Evolutionary conservation across 257 asterid genomes (phyloP).

Genomic region (Salvia rosmarinus): DNA sequence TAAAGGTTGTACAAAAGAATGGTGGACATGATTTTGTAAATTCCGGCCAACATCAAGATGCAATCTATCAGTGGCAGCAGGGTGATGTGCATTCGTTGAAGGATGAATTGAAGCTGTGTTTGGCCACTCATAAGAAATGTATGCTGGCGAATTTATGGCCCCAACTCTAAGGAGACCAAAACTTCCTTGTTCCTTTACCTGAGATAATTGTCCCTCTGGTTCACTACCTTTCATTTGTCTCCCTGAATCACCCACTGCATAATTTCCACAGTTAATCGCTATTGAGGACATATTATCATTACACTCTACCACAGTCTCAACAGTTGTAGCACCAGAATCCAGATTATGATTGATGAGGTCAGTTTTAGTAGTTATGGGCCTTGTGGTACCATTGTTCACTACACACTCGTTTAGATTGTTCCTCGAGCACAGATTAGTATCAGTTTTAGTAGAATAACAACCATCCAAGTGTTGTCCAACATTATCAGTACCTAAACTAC

Average conservation of each 20-base stretch:
- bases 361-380: constrained; percentile 34
- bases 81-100: constrained; percentile 61
- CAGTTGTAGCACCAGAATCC: constrained; percentile 41
- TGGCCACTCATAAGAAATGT: constrained; percentile 95
- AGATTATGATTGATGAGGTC: constrained; percentile 40
- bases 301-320: constrained; percentile 46
- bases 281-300: constrained; percentile 38
- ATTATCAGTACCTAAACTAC: constrained; percentile 33
- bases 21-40: constrained; percentile 86
- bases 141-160: constrained; percentile 61
- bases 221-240: constrained; percentile 51
- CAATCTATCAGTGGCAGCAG: constrained; percentile 93
- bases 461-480: constrained; percentile 26
- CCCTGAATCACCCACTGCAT: constrained; percentile 43
- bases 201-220: constrained; percentile 44
- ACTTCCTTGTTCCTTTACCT: constrained; percentile 54
- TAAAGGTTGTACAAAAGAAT: constrained; percentile 68
- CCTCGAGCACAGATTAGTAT: constrained; percentile 41
- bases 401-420: constrained; percentile 37
- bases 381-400: constrained; percentile 34
- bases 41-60: constrained; percentile 96
- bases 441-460: constrained; percentile 41
- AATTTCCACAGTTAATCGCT: constrained; percentile 33
- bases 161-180: constrained; percentile 63
- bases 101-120: constrained; percentile 68